These are phyloP conservation scores for Plenodomus tracheiphilus DNA, from an alignment of 2,329 filamentous ascomycete genomes.

Conservation along the genomic window DNA sequence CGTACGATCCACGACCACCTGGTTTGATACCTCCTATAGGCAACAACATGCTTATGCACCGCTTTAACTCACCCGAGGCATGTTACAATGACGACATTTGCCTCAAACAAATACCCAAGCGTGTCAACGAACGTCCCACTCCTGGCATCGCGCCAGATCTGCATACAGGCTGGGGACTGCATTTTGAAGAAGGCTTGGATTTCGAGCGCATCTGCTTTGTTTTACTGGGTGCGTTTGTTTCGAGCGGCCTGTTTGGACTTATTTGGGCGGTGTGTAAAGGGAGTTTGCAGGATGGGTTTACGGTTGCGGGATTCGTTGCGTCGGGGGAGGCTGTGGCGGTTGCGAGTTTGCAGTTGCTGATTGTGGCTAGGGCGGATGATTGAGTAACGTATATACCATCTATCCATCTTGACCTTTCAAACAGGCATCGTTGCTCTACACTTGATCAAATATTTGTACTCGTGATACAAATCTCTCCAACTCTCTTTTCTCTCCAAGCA, in stretches of 20 bases:
- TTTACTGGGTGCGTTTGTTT: neutral
- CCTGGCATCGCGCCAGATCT: neutral
- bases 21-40: neutral
- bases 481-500: too few relatives aligned
- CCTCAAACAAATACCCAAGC: slow-evolving; percentile 2
- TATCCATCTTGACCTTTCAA: too few relatives aligned
- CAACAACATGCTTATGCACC: slow-evolving; percentile 4
- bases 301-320: neutral
- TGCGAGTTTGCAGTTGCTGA: neutral
- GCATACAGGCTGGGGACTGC: slow-evolving; percentile 1
- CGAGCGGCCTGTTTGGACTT: neutral
- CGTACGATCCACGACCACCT: neutral
- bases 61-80: neutral
- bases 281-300: slow-evolving; percentile 3
- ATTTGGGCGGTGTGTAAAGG: neutral
- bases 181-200: neutral
- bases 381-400: too few relatives aligned
- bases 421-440: too few relatives aligned
- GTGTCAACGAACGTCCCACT: neutral
- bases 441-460: too few relatives aligned
- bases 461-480: too few relatives aligned
- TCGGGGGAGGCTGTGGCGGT: neutral
- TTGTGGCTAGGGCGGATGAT: neutral
- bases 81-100: slow-evolving; percentile 2
- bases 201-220: neutral